phyloP scores from a whole-genome alignment of 2,329 filamentous ascomycete species.

The Penicillium sp. region DNA sequence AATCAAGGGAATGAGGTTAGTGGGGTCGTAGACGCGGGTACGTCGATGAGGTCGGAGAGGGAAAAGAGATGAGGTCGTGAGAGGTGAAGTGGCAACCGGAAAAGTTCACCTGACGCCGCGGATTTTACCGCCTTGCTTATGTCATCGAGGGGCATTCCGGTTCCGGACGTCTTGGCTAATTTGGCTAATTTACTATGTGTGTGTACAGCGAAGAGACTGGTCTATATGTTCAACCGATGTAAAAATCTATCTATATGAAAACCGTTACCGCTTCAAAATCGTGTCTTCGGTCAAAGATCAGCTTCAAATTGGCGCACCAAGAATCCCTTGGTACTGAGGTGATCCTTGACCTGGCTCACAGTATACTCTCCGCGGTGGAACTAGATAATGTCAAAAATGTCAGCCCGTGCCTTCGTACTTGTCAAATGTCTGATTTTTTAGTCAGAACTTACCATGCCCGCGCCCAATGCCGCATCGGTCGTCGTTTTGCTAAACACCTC shows the following conservation, averaged over 20 bases:
- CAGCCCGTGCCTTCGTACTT: not conserved
- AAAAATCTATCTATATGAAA: conserved; percentile 1
- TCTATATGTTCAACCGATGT: conserved; percentile 4
- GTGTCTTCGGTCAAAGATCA: conserved; percentile 17
- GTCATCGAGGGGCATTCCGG: conserved; percentile 4
- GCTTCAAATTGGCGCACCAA: conserved; percentile 78
- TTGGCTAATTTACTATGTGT: too few relatives aligned
- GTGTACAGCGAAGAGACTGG: not conserved
- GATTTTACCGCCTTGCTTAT: conserved; percentile 18
- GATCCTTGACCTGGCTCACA: conserved; percentile 89
- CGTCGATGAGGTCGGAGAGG: conserved; percentile 6
- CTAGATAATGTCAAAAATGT: conserved; percentile 38
- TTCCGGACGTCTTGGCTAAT: not conserved
- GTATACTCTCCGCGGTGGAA: conserved; percentile 97
- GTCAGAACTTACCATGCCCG: conserved; percentile 73
- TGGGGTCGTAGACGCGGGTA: not conserved
- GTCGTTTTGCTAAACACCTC: conserved; percentile 85
- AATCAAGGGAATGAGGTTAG: not conserved
- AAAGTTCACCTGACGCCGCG: conserved; percentile 30
- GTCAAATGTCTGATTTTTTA: too few relatives aligned
- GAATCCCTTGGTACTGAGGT: conserved; percentile 70
- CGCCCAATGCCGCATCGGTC: conserved; percentile 90
- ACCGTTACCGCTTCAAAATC: not conserved
- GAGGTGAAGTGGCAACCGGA: conserved; percentile 12
- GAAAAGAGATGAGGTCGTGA: conserved; percentile 14